Evolutionary conservation across 495 filamentous ascomycete species (phyloP), one percentile per base, ranked within the genome.

Genomic region (Daldinia bambusicola): DNA sequence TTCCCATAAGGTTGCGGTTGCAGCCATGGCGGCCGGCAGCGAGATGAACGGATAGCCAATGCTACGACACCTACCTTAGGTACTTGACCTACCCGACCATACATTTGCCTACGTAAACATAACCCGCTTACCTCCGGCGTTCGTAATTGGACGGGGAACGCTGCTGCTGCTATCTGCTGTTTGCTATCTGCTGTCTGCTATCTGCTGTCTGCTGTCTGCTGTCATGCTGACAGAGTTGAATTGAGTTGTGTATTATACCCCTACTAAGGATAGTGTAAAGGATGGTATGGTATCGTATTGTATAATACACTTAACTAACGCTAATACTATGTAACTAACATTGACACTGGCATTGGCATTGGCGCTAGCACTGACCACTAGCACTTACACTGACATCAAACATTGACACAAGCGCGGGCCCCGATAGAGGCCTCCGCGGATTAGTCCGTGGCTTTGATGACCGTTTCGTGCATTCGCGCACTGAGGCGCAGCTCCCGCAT

Each of bases 401-500:
- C 34, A 14, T 26, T 26, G 1, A 56, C 40, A 38, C 37, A 69
- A 41, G 40, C 41, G 60, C 67, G 60, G 60, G 55, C 52, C 60
- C 50, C 22, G 32, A 12, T 59, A 41, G 69, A 71, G 69, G 69
- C 69, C 69, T 71, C 69, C 69, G 48, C 69, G 63, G 63, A 53
- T 48, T 52, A 55, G 61, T 41, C 67, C 55, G 66, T 61, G 50
- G 61, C 50, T 65, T 63, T 26, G 41, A 63, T 56, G 40, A 45
- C 53, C 62, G 63, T 63, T 70, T 67, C 63, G 69, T 55, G 62
- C 43, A 57, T 45, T 48, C 9, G 57, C 37, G n/a, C 22, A 56
- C 52, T 60, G 59, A 71, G 69, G 69, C 69, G 69, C 63, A 71
- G 69, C 59, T 53, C 59, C 59, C 59, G 48, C 61, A 30, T 67